Evolutionary conservation across 2,329 filamentous ascomycete genomes (phyloP), one percentile per base, ranked within the genome.

Genomic region (Sporothrix pseudoabietina): DNA sequence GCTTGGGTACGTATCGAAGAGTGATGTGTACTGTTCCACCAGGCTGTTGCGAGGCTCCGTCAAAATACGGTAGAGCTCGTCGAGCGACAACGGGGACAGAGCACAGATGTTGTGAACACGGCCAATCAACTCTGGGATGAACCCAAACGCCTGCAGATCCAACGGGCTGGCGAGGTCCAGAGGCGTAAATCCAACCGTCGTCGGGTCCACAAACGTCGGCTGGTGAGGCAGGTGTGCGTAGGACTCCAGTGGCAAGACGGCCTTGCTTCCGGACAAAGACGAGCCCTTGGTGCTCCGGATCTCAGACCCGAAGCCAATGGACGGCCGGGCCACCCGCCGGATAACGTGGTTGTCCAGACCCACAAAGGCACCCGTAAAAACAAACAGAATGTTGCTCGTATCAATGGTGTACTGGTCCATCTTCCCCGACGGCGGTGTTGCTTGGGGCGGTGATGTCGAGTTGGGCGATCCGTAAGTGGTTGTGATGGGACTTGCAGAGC

Each of bases 81-180:
- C 79, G 16, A 86, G 83, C 1, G 88, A 88, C 0, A 99, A 86
- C 0, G 94, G 90, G 16, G 93, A 91, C 0, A 99, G 87, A 0
- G 96, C 93, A 75, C 94, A 94, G 68, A 94, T 92, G 74, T 97
- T 93, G 71, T 97, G 95, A 66, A 99, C 90, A 22, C 96, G 92
- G n/a, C 96, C 96, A 71, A 98, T 92, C n/a, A 98, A 86, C 82
- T 98, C 94, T 0, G 94, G 94, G 71, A 98, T 98, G 79, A 98
- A 93, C 16, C 94, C 95, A 78, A 94, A 98, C 59, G 87, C 88
- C 81, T 97, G 93, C 1, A 97, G 84, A 78, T 97, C 92, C 12
- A 88, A 85, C 1, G 93, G 92, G 4, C 89, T 92, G 35, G 92
- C 87, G 30, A 96, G 87, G 76, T 95, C 92, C 1, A 96, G 84